Evolutionary conservation across 2,329 filamentous ascomycete genomes (phyloP).

Genomic region (Penicillium sp.): DNA sequence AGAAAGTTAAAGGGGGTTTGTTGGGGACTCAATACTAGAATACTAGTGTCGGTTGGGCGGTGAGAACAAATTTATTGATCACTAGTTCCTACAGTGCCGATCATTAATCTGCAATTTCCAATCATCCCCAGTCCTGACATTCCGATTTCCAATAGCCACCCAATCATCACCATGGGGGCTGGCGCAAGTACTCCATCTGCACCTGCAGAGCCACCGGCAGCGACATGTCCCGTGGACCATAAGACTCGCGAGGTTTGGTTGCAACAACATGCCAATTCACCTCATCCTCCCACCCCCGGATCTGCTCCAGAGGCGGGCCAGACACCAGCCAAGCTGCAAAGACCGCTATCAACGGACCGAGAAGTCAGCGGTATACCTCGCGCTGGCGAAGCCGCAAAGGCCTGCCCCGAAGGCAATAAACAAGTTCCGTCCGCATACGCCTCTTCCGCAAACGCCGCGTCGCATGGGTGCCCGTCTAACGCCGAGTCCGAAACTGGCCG

Average conservation of each 20-base stretch:
- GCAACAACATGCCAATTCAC: conserved; percentile 47
- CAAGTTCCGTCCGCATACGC: conserved; percentile 32
- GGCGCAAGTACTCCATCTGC: conserved; percentile 37
- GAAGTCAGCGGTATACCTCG: conserved; percentile 79
- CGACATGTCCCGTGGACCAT: conserved; percentile 83
- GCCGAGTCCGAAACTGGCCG: conserved; percentile 75
- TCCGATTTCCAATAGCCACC: not conserved
- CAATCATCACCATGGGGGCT: conserved; percentile 33
- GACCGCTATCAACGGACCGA: conserved; percentile 64
- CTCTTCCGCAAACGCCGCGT: conserved; percentile 31
- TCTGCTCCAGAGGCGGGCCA: conserved; percentile 27
- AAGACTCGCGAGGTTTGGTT: conserved; percentile 88
- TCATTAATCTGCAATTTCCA: conserved; percentile 18
- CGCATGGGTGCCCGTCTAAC: conserved; percentile 60
- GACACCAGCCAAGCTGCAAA: conserved; percentile 30
- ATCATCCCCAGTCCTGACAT: conserved; percentile 10
- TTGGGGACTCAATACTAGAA: conserved; percentile 6
- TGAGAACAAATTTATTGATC: conserved; percentile 26
- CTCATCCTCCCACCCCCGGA: conserved; percentile 32
- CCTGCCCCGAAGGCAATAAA: conserved; percentile 25
- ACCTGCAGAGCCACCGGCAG: conserved; percentile 29
- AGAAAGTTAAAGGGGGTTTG: conserved; percentile 13
- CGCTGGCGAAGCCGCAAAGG: conserved; percentile 39
- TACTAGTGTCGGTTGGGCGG: conserved; percentile 16
- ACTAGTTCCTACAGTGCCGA: conserved; percentile 13